phyloP scores from a whole-genome alignment of 352 stramenopile genomes.

The Phytophthora litchii region DNA sequence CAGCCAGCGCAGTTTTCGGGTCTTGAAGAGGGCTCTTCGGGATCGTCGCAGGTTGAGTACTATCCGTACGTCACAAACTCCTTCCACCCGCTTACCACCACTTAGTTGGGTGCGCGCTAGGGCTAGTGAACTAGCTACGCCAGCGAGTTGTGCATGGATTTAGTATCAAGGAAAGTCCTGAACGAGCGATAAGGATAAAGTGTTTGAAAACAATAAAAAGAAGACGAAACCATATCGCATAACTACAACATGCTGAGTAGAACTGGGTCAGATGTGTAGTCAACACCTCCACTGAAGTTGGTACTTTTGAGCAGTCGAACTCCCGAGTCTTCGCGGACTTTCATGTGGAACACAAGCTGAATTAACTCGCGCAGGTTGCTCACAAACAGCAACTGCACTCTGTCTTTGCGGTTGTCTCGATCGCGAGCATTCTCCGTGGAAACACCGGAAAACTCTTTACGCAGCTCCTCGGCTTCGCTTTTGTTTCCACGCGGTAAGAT shows the following conservation, averaged over 20 bases:
- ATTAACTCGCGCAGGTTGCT: slow-evolving; percentile 72
- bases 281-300: slow-evolving; percentile 13
- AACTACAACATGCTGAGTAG: slow-evolving; percentile 58
- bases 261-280: slow-evolving; percentile 36
- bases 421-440: slow-evolving; percentile 22
- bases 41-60: slow-evolving; percentile 72
- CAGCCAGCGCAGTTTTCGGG: slow-evolving; percentile 84
- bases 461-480: slow-evolving; percentile 73
- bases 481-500: slow-evolving; percentile 79
- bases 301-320: slow-evolving; percentile 15
- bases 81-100: slow-evolving; percentile 67
- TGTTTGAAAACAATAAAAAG: slow-evolving; percentile 30
- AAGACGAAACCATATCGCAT: slow-evolving; percentile 13
- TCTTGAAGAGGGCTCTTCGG: slow-evolving; percentile 70
- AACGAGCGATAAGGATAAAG: slow-evolving; percentile 9
- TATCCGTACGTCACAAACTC: slow-evolving; percentile 85
- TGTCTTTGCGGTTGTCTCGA: slow-evolving; percentile 27
- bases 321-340: slow-evolving; percentile 45
- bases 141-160: slow-evolving; percentile 13
- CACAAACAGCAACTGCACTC: slow-evolving; percentile 69
- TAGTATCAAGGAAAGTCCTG: slow-evolving; percentile 10
- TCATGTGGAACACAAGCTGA: slow-evolving; percentile 72
- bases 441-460: slow-evolving; percentile 56
- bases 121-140: slow-evolving; percentile 7
- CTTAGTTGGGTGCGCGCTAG: slow-evolving; percentile 17